These are phyloP conservation scores for Toxicodendron radicans DNA, from an alignment of 345 rosid genomes.

Conservation along the genomic window DNA sequence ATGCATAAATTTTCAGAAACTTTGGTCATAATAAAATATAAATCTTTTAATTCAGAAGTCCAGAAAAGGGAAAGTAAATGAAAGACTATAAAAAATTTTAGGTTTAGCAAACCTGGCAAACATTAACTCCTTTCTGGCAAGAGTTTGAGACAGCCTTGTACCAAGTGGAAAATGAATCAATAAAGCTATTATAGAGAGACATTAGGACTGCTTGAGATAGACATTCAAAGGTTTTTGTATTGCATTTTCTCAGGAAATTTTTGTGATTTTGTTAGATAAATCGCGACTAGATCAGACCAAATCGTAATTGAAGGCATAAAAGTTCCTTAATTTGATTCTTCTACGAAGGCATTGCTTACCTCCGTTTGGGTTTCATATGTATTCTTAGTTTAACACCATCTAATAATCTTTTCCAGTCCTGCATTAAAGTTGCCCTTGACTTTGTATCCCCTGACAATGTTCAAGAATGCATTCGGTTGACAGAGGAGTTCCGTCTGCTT, in stretches of 20 bases:
- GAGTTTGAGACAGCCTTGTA: not conserved
- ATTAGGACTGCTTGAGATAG: not conserved
- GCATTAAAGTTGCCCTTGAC: conserved; percentile 55
- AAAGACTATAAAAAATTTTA: not conserved
- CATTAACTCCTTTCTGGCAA: not conserved
- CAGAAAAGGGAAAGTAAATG: not conserved
- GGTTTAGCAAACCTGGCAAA: not conserved
- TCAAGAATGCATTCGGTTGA: conserved; percentile 46
- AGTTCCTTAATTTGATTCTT: not conserved
- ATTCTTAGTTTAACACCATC: not conserved
- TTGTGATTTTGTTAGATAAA: not conserved
- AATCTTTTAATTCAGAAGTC: not conserved
- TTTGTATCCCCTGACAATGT: conserved; percentile 55
- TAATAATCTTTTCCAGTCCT: conserved; percentile 33
- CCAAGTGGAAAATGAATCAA: not conserved
- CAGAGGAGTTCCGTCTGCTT: conserved; percentile 50
- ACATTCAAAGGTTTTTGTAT: not conserved
- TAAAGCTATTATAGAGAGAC: not conserved
- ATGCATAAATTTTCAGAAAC: not conserved
- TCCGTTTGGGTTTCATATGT: not conserved
- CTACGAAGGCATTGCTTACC: not conserved
- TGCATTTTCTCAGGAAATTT: not conserved
- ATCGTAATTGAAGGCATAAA: not conserved
- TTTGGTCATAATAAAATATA: not conserved
- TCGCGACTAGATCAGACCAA: not conserved